These are phyloP conservation scores for Dactylellina parvicollis DNA, from an alignment of 2,329 filamentous ascomycete species.

Conservation along the genomic window DNA sequence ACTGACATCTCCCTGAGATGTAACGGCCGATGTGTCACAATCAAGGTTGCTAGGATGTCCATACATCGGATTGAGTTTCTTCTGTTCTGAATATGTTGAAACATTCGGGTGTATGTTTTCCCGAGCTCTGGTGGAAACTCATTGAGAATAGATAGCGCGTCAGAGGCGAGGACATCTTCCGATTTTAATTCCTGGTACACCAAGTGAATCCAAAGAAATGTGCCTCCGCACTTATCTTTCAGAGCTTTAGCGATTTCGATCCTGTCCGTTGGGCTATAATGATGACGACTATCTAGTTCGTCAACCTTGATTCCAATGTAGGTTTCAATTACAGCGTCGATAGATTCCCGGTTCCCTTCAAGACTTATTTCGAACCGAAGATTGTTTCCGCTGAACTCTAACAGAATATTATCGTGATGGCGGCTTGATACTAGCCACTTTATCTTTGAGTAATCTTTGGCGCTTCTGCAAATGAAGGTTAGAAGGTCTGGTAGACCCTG, in stretches of 20 bases:
- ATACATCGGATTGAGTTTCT: conserved; percentile 59
- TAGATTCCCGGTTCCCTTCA: conserved; percentile 61
- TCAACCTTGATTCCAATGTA: conserved; percentile 62
- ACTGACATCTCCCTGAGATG: conserved; percentile 5
- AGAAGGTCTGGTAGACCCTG: conserved; percentile 60
- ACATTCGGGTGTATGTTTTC: conserved; percentile 62
- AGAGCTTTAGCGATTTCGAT: conserved; percentile 28
- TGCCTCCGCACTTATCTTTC: conserved; percentile 61
- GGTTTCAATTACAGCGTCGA: conserved; percentile 60
- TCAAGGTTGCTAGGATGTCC: conserved; percentile 60
- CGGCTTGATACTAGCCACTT: conserved; percentile 65
- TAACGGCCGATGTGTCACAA: conserved; percentile 14
- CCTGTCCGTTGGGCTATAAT: conserved; percentile 55
- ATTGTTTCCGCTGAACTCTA: conserved; percentile 56
- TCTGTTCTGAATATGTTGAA: conserved; percentile 59
- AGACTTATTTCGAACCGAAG: conserved; percentile 59
- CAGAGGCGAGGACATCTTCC: conserved; percentile 52
- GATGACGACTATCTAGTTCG: conserved; percentile 57
- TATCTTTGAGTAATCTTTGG: conserved; percentile 54
- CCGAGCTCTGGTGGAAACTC: conserved; percentile 61
- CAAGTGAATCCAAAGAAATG: conserved; percentile 60
- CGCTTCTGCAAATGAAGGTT: conserved; percentile 59
- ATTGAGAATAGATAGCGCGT: conserved; percentile 53
- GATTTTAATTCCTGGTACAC: conserved; percentile 61
- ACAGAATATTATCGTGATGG: conserved; percentile 61